phyloP scores from a whole-genome alignment of 2,329 filamentous ascomycete genomes.

The Penicillium sp. region DNA sequence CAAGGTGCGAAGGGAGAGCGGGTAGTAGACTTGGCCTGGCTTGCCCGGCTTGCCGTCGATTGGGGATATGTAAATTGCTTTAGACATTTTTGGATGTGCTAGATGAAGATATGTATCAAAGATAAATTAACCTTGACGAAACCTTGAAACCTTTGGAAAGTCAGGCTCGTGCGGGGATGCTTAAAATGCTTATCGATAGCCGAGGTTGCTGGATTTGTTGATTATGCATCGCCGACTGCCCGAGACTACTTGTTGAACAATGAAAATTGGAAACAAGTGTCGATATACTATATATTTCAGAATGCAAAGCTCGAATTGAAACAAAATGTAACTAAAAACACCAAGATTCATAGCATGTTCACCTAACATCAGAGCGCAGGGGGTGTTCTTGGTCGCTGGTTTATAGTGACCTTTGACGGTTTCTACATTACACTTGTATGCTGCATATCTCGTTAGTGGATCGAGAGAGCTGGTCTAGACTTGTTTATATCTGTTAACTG shows the following conservation, averaged over 20 bases:
- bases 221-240: background rate
- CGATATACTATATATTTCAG: background rate
- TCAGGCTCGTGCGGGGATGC: background rate
- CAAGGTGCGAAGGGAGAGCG: constrained; percentile 55
- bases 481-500: background rate
- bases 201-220: background rate
- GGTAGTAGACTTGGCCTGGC: constrained; percentile 76
- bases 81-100: constrained; percentile 37
- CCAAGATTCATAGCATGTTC: background rate
- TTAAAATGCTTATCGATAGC: constrained; percentile 2
- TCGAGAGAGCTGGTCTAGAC: no score
- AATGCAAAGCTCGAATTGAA: background rate
- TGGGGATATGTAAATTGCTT: constrained; percentile 44
- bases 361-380: no score
- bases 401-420: background rate
- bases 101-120: background rate
- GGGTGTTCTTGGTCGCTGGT: background rate
- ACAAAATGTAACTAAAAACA: background rate
- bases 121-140: background rate
- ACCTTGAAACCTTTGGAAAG: background rate
- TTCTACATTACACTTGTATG: background rate
- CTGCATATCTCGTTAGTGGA: background rate
- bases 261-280: background rate
- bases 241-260: background rate
- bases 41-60: constrained; percentile 66